Percentiles rank a stretch among this genome's conserved stretches.
phyloP scores from a whole-genome alignment of 768 basidiomycete genomes.

The Lepiota brunneoincarnata region DNA sequence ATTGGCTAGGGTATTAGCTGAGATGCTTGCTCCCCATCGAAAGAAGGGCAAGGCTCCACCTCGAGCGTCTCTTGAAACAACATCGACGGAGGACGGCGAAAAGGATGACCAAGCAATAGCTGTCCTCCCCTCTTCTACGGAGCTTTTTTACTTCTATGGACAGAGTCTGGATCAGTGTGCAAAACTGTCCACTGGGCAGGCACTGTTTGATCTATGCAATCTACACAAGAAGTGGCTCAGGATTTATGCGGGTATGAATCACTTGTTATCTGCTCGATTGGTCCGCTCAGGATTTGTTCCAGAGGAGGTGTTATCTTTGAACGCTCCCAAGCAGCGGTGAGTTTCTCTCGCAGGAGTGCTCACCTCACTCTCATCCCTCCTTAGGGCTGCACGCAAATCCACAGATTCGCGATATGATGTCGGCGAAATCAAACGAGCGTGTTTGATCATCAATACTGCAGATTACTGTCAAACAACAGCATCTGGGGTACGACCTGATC shows the following conservation, averaged over 20 bases:
- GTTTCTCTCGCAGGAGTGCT: not conserved
- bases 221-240: constrained; percentile 93
- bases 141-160: constrained; percentile 95
- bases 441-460: constrained; percentile 92
- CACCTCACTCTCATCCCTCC: constrained; percentile 11
- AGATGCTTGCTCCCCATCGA: constrained; percentile 87
- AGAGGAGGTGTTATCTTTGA: constrained; percentile 85
- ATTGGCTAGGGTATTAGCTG: constrained; percentile 67
- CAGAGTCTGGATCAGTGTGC: constrained; percentile 95
- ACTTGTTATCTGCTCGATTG: not conserved
- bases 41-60: constrained; percentile 43
- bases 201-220: constrained; percentile 76
- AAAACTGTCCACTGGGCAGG: constrained; percentile 80
- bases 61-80: constrained; percentile 66
- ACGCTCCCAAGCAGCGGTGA: constrained; percentile 63
- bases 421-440: constrained; percentile 75
- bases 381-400: constrained; percentile 60
- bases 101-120: constrained; percentile 49
- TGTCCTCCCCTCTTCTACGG: constrained; percentile 91
- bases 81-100: constrained; percentile 35
- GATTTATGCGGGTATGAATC: constrained; percentile 78
- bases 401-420: constrained; percentile 77
- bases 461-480: constrained; percentile 96
- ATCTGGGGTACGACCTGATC: constrained; percentile 54
- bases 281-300: constrained; percentile 10